Evolutionary conservation across 129 eudicot genomes (phyloP).

Genomic region (Silybum marianum): DNA sequence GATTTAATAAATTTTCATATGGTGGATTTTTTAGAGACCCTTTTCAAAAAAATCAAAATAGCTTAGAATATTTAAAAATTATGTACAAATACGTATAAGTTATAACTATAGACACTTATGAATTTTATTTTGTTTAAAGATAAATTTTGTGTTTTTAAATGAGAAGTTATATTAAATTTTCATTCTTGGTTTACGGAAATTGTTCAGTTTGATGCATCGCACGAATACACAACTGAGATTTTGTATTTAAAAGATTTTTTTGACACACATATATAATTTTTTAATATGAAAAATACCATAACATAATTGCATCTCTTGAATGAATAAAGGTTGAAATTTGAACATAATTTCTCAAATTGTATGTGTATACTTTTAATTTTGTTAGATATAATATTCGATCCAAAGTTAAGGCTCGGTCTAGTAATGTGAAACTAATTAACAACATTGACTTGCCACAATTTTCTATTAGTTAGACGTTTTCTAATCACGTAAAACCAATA

Average conservation of each 20-base stretch:
- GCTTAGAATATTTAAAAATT: too few relatives aligned
- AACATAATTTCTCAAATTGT: neutral
- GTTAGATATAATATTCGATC: neutral
- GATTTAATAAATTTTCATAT: too few relatives aligned
- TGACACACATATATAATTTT: neutral
- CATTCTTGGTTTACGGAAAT: neutral
- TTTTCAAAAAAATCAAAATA: too few relatives aligned
- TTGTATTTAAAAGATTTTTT: too few relatives aligned
- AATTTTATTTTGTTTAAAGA: too few relatives aligned
- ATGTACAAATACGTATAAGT: neutral
- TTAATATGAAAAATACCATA: neutral
- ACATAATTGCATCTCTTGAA: neutral
- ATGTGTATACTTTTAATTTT: neutral
- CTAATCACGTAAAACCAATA: neutral
- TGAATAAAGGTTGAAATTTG: neutral
- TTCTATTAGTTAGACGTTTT: neutral
- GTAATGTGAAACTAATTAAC: neutral
- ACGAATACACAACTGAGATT: neutral
- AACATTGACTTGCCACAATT: neutral
- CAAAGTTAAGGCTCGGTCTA: neutral
- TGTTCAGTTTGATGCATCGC: neutral
- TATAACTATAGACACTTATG: too few relatives aligned
- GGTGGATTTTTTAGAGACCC: neutral
- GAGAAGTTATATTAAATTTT: neutral
- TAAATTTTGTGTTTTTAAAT: neutral